phyloP scores from a whole-genome alignment of 495 filamentous ascomycete species.

The Trichoderma virens region DNA sequence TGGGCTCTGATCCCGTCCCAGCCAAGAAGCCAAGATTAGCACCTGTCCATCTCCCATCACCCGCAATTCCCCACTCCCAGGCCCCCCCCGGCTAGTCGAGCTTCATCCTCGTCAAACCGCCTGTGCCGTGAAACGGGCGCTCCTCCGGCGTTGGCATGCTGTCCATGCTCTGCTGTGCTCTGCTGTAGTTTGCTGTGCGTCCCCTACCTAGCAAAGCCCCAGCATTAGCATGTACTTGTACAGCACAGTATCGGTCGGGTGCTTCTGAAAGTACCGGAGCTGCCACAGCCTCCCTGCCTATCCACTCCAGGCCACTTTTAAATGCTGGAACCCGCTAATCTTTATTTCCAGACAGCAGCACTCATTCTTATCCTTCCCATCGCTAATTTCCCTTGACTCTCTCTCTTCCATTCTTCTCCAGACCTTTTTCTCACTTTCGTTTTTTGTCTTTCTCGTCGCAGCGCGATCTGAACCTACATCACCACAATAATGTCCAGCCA shows the following conservation, averaged over 20 bases:
- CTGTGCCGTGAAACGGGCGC: background rate
- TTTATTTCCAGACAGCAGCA: conserved; percentile 6
- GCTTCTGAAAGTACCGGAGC: no score
- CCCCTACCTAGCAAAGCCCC: background rate
- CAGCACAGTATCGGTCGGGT: no score
- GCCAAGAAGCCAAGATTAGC: no score
- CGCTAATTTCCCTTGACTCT: no score
- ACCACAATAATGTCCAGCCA: conserved; percentile 37
- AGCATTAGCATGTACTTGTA: background rate
- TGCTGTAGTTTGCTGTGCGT: background rate
- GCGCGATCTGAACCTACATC: background rate
- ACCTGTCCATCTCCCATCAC: background rate
- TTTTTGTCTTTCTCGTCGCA: background rate
- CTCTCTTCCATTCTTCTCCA: no score
- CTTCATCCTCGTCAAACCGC: background rate
- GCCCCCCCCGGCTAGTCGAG: background rate
- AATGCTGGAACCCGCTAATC: conserved; percentile 9
- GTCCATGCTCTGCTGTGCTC: no score
- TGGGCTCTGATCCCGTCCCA: no score
- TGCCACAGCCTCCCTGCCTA: conserved; percentile 8
- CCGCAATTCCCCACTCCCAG: background rate
- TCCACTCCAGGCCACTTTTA: conserved; percentile 9
- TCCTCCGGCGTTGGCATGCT: no score
- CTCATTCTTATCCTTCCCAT: background rate
- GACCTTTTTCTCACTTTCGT: no score